Evolutionary conservation across 1,139 yeast species (phyloP).

Genomic region (Suhomyces bolitotheri): DNA sequence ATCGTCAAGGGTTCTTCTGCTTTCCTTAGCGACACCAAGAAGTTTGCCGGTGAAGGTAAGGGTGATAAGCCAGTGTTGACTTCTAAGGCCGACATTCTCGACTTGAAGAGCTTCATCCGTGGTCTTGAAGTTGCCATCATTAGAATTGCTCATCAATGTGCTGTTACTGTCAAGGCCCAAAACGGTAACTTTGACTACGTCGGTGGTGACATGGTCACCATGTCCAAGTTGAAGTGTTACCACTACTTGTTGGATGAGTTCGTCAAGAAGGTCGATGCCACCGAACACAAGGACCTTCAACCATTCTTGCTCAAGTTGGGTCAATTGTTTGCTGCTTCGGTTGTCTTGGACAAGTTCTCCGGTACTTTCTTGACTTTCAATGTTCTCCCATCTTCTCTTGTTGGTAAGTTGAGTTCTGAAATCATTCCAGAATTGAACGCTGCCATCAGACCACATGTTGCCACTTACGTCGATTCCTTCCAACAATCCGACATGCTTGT

Average conservation of each 20-base stretch:
- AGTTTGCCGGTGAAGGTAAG: constrained; percentile 18
- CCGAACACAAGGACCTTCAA: constrained; percentile 25
- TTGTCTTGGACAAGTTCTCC: constrained; percentile 70
- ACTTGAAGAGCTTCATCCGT: constrained; percentile 33
- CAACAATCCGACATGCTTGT: constrained; percentile 80
- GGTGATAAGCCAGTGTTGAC: constrained; percentile 30
- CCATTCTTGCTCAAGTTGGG: constrained; percentile 36
- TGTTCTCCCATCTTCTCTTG: constrained; percentile 49
- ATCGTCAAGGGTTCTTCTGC: constrained; percentile 39
- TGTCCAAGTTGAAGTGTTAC: constrained; percentile 65
- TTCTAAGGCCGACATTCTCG: constrained; percentile 30
- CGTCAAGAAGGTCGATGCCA: constrained; percentile 32
- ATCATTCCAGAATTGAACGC: constrained; percentile 46
- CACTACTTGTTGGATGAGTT: constrained; percentile 52
- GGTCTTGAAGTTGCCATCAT: constrained; percentile 47
- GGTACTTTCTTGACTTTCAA: constrained; percentile 73
- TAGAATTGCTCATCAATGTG: constrained; percentile 49
- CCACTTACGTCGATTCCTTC: constrained; percentile 88
- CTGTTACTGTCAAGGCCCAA: constrained; percentile 42
- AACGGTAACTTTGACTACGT: constrained; percentile 55
- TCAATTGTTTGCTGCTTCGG: constrained; percentile 63
- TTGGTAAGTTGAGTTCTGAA: constrained; percentile 47
- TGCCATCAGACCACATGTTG: constrained; percentile 65
- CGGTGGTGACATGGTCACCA: constrained; percentile 57
- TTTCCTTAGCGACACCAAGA: constrained; percentile 41